Base-by-base conservation (phyloP, 1,284 basidiomycete genomes). In the Prillingera fragicola region DNA sequence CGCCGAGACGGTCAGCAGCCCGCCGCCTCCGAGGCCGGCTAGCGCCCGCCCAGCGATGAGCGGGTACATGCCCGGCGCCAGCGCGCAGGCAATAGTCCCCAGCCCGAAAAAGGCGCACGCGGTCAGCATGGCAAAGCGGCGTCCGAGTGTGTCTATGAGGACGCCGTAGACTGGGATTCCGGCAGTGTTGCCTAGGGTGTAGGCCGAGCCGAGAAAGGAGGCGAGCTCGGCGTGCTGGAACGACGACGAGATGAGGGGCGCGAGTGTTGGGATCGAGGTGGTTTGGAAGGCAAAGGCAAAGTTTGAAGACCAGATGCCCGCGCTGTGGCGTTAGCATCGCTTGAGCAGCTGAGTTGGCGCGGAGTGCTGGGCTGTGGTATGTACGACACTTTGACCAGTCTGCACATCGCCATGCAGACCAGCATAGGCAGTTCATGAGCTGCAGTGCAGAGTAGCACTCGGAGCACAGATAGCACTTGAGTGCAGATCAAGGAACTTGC, bases 91-190 rank as follows among this genome's bases (percentile, higher is more conserved):
- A 8, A 65, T 38, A 2, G 63, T 66, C 2, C 71, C 71, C 0
- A 62, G 7, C 1, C 59, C 67, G 38, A 63, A 72, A 33, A 70
- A 55, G 13, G 50, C 21, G 27, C 62, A 64, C 5, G 63, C 70
- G 2, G 60, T 60, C 7, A 61, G 38, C 63, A 69, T 67, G 1
- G 68, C 66, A 28, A 65, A 59, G 19, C 63, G 62, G 9, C 70
- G 44, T 0, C 70, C 70, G 3, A 72, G 45, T 1, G 58, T 57
- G 45, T 70, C 70, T 48, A 70, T 65, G n/a, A 72, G 52, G 8
- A 70, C 66, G 13, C 70, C 70, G 45, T 69, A 72, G 0, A 72
- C 46, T 0, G 70, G 70, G n/a, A 70, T 72, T 15, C 63, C 64
- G 22, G 63, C 68, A 6, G 68, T 69, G 45, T 61, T 68, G 25